A percentile compares a stretch with the other conserved stretches of the same genome.
These are phyloP conservation scores for Oryza coarctata DNA, from an alignment of 176 grass and related monocot species.

Conservation along the genomic window DNA sequence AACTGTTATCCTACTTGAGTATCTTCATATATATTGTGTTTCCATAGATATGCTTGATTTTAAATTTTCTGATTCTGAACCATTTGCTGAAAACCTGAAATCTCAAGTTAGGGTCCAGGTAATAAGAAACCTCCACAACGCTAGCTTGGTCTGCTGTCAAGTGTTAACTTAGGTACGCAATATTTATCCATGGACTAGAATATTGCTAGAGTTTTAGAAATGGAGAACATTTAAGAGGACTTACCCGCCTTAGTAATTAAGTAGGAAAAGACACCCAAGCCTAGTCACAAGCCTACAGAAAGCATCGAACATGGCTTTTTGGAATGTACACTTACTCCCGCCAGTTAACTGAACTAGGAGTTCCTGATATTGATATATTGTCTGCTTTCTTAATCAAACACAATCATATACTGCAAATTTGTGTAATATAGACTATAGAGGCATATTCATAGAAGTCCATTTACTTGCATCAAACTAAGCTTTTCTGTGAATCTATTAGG, in stretches of 20 bases:
- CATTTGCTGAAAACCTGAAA: background rate
- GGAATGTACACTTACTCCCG: background rate
- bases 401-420: background rate
- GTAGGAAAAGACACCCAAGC: too few relatives aligned
- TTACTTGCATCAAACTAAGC: background rate
- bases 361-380: background rate
- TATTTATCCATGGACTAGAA: conserved; percentile 2
- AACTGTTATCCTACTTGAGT: background rate
- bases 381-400: conserved; percentile 3
- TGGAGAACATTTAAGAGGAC: background rate
- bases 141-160: background rate
- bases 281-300: too few relatives aligned
- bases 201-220: background rate
- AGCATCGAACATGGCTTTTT: background rate
- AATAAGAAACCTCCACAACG: background rate
- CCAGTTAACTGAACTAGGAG: background rate
- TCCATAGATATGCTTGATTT: background rate
- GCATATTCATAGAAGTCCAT: background rate
- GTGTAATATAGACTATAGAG: too few relatives aligned
- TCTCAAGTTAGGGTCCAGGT: background rate
- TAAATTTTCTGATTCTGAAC: background rate
- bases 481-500: background rate
- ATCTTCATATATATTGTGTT: conserved; percentile 2
- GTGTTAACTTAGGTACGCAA: background rate
- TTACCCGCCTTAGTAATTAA: background rate